phyloP scores from a whole-genome alignment of 257 asterid genomes.

The Capsicum rhomboideum region DNA sequence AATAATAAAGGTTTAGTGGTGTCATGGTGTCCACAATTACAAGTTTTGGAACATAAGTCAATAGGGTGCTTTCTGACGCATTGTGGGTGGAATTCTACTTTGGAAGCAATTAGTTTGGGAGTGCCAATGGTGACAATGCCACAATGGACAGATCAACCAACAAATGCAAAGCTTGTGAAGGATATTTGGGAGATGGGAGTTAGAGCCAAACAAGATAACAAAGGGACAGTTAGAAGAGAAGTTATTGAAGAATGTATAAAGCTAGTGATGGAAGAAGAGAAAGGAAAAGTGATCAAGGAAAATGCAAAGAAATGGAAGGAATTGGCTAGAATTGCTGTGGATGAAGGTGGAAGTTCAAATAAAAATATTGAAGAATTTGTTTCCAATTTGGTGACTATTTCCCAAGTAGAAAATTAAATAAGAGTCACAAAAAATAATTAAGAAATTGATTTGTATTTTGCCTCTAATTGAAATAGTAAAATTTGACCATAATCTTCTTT shows the following conservation, averaged over 20 bases:
- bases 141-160: slow-evolving; percentile 37
- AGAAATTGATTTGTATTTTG: background rate
- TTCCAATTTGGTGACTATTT: background rate
- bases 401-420: background rate
- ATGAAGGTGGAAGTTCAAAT: slow-evolving; percentile 39
- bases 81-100: slow-evolving; percentile 54
- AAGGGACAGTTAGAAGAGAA: too few species aligned
- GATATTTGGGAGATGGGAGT: slow-evolving; percentile 38
- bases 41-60: background rate
- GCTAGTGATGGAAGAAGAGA: too few species aligned
- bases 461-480: background rate
- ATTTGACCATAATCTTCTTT: background rate
- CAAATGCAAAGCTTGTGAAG: slow-evolving; percentile 25
- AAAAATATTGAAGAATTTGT: slow-evolving; percentile 21
- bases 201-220: slow-evolving; percentile 5
- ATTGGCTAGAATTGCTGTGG: too few species aligned
- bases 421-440: background rate
- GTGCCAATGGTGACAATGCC: background rate
- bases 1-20: background rate
- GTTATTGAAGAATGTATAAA: too few species aligned
- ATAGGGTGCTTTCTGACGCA: slow-evolving; percentile 28
- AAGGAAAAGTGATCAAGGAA: too few species aligned
- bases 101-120: slow-evolving; percentile 24
- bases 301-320: too few species aligned
- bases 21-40: background rate